Percentiles rank a stretch among this genome's conserved stretches.
phyloP scores from a whole-genome alignment of 768 basidiomycete genomes.

The Pisolithus sp. region DNA sequence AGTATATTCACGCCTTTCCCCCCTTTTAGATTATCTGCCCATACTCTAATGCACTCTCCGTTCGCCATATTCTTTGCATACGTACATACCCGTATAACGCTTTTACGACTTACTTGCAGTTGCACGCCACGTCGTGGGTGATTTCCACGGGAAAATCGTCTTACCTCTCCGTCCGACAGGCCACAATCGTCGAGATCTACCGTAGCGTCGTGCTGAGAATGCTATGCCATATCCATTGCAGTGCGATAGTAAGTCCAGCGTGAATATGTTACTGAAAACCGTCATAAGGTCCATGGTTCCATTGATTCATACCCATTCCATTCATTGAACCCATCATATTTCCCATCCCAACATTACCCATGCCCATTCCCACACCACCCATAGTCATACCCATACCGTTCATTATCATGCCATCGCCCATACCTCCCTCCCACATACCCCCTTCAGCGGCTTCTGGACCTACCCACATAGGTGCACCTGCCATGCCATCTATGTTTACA shows the following conservation, averaged over 20 bases:
- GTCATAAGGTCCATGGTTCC: conserved; percentile 30
- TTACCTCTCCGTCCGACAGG: too few relatives aligned
- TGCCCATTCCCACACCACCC: conserved; percentile 28
- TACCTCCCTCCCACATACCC: conserved; percentile 33
- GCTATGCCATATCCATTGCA: too few relatives aligned
- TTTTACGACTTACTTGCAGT: conserved; percentile 5
- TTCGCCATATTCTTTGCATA: conserved; percentile 20
- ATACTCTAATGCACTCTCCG: conserved; percentile 23
- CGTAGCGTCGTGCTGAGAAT: too few relatives aligned
- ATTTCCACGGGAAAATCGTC: too few relatives aligned
- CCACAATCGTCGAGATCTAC: too few relatives aligned
- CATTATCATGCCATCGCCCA: conserved; percentile 41
- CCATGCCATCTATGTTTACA: conserved; percentile 33
- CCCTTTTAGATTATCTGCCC: conserved; percentile 46
- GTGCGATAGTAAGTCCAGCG: neutral
- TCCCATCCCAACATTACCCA: conserved; percentile 30
- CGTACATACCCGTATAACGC: conserved; percentile 17
- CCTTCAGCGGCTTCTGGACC: conserved; percentile 26
- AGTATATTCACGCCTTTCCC: neutral
- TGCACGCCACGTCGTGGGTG: neutral
- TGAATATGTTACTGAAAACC: conserved; percentile 20
- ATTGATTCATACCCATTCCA: conserved; percentile 32
- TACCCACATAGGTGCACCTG: conserved; percentile 30
- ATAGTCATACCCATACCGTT: conserved; percentile 27
- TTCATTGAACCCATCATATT: conserved; percentile 16